Conservation (phyloP, 2,329 filamentous ascomycete genomes). For the Penicillium sp. region DNA sequence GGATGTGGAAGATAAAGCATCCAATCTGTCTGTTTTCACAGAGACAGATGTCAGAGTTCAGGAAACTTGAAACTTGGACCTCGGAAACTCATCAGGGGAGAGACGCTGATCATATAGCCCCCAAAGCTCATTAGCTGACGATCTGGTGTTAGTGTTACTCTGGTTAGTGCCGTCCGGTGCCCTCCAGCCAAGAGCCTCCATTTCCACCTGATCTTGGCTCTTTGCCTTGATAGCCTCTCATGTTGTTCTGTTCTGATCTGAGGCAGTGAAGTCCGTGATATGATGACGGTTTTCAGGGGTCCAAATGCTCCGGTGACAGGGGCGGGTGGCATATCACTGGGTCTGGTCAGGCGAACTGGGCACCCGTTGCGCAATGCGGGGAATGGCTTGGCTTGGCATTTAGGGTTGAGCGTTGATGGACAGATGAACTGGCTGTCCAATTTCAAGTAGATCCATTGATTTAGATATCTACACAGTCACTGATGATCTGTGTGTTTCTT, state of each 20-base stretch:
- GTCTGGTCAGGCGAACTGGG: conserved; percentile 19
- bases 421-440: neutral
- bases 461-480: no score
- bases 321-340: conserved; percentile 15
- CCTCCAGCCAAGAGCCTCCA: conserved; percentile 1
- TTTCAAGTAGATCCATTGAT: no score
- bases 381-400: conserved; percentile 9
- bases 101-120: conserved; percentile 23
- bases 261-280: conserved; percentile 7
- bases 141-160: conserved; percentile 22
- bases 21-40: neutral
- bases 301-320: conserved; percentile 8
- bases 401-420: neutral
- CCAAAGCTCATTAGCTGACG: conserved; percentile 11
- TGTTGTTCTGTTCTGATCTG: neutral
- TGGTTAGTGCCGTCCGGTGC: conserved; percentile 14
- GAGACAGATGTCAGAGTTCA: conserved; percentile 6
- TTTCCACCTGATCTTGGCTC: conserved; percentile 14
- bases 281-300: neutral
- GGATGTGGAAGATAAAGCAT: neutral
- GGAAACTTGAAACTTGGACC: neutral
- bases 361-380: conserved; percentile 2
- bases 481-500: no score
- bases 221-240: neutral
- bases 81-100: conserved; percentile 16